Percentiles rank a stretch among this genome's conserved stretches.
Evolutionary conservation across 495 filamentous ascomycete species (phyloP).

Genomic region (Aspergillus incahuasiensis): DNA sequence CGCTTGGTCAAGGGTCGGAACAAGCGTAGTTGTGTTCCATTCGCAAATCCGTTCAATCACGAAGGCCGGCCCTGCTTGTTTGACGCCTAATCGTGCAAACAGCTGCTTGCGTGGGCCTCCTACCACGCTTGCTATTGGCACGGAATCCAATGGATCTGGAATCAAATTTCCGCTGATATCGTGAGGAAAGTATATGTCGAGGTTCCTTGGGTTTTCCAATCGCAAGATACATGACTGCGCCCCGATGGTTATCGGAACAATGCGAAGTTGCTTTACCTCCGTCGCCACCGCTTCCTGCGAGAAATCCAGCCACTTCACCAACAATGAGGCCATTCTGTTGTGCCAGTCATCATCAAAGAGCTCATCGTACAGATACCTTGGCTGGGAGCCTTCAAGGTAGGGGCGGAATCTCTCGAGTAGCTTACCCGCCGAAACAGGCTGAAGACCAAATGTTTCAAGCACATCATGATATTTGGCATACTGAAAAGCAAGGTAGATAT

Average conservation of each 20-base stretch:
- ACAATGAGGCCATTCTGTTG: background rate
- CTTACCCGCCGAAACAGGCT: conserved; percentile 2
- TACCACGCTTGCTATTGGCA: background rate
- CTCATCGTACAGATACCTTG: background rate
- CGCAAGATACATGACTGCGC: background rate
- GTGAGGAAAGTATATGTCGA: background rate
- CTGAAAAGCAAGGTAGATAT: conserved; percentile 6
- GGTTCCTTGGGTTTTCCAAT: background rate
- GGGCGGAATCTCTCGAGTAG: background rate
- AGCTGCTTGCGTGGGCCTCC: background rate
- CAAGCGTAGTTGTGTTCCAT: background rate
- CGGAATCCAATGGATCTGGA: background rate
- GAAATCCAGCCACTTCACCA: conserved; percentile 1
- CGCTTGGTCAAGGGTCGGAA: background rate
- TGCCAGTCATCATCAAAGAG: background rate
- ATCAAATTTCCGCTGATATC: background rate
- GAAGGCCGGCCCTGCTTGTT: background rate
- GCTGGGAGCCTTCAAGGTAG: background rate
- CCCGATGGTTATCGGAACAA: background rate
- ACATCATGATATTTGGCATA: background rate
- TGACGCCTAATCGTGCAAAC: background rate
- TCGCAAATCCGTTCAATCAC: background rate
- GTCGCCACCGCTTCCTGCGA: background rate
- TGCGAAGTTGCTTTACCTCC: background rate
- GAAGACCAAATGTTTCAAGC: conserved; percentile 2